phyloP scores from a whole-genome alignment of 2,329 filamentous ascomycete genomes.

The Parastagonospora avenae region DNA sequence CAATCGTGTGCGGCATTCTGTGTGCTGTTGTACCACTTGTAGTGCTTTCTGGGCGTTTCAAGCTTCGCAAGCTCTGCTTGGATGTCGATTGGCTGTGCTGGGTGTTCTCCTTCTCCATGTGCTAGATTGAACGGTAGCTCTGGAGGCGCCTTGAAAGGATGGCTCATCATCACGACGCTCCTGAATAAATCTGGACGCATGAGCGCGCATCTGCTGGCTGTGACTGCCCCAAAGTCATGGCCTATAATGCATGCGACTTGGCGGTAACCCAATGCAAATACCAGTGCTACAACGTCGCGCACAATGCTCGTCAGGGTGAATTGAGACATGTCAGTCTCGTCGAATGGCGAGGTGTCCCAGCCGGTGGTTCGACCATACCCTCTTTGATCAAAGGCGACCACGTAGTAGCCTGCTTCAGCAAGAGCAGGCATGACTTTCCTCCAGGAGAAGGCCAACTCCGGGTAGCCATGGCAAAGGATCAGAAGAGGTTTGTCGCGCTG shows the following conservation, averaged over 20 bases:
- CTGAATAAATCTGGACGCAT: conserved; percentile 69
- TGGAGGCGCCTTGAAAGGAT: conserved; percentile 64
- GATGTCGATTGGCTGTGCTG: conserved; percentile 51
- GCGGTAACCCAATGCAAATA: conserved; percentile 65
- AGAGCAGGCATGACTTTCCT: conserved; percentile 65
- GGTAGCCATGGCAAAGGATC: conserved; percentile 69
- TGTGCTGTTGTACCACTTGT: conserved; percentile 70
- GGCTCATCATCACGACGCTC: conserved; percentile 66
- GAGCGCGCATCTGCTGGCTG: conserved; percentile 63
- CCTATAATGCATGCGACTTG: conserved; percentile 65
- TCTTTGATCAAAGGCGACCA: conserved; percentile 70
- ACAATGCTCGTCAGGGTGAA: conserved; percentile 65
- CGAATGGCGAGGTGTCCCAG: conserved; percentile 59
- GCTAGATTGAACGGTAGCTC: conserved; percentile 56
- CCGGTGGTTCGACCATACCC: conserved; percentile 70
- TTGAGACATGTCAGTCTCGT: conserved; percentile 60
- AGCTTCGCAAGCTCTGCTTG: conserved; percentile 61
- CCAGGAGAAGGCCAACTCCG: conserved; percentile 73
- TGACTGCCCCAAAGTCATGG: conserved; percentile 70
- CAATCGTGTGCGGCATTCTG: conserved; percentile 55
- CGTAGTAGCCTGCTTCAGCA: conserved; percentile 66
- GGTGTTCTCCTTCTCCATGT: conserved; percentile 27
- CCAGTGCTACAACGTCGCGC: conserved; percentile 65
- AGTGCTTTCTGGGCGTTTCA: conserved; percentile 67
- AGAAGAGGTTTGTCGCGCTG: conserved; percentile 58